Conservation (phyloP, 2,329 filamentous ascomycete genomes). For the Aspergillus neotritici region DNA sequence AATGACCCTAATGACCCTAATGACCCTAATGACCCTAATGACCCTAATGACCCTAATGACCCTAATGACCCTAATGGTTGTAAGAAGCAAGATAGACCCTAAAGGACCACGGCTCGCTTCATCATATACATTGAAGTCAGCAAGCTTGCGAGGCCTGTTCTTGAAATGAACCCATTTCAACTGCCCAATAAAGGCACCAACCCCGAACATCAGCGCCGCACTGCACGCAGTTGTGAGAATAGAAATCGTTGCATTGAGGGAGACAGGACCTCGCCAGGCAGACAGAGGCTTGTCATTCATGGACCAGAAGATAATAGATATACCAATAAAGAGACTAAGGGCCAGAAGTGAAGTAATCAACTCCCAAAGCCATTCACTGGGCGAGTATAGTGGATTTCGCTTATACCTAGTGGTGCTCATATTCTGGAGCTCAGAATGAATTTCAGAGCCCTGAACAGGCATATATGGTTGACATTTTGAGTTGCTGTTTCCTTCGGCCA, state of each 20-base stretch:
- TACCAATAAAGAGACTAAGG: conserved; percentile 7
- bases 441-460: no score
- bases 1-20: no score
- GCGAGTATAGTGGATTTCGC: conserved; percentile 10
- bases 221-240: conserved; percentile 11
- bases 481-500: no score
- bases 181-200: conserved; percentile 12
- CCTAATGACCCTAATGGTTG: no score
- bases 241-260: conserved; percentile 13
- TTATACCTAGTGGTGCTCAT: conserved; percentile 4
- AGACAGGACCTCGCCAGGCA: conserved; percentile 7
- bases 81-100: conserved; percentile 10
- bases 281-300: conserved; percentile 13
- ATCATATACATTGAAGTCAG: conserved; percentile 12
- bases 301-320: conserved; percentile 8
- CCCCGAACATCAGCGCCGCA: conserved; percentile 10
- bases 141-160: conserved; percentile 6
- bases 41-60: no score
- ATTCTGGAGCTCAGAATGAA: no score
- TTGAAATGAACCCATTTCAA: conserved; percentile 15
- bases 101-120: conserved; percentile 12
- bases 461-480: no score
- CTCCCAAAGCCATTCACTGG: conserved; percentile 12
- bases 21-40: no score
- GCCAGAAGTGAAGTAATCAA: conserved; percentile 8